These are phyloP conservation scores for Aegle marmelos DNA, from an alignment of 345 rosid genomes.

Conservation along the genomic window DNA sequence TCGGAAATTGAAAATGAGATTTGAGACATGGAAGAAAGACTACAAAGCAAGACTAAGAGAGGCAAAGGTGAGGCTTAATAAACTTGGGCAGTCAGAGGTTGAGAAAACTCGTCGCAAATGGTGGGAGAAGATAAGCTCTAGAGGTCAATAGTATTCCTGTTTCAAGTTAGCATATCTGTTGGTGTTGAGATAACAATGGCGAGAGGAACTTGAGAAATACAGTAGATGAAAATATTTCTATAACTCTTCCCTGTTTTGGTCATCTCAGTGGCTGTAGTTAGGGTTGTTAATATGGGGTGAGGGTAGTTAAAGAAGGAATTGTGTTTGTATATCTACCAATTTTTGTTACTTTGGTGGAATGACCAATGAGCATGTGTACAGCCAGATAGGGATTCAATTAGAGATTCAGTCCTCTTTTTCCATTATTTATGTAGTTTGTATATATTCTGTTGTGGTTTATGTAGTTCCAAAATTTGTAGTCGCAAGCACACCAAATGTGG, in stretches of 20 bases:
- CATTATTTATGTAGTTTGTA: conserved; percentile 19
- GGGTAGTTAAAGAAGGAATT: conserved; percentile 8
- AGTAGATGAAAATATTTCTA: background rate
- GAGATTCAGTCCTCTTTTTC: conserved; percentile 7
- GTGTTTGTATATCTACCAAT: conserved; percentile 25
- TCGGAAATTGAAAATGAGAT: conserved; percentile 55
- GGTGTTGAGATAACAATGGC: background rate
- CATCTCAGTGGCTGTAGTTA: background rate
- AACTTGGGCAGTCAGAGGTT: conserved; percentile 41
- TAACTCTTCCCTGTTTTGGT: conserved; percentile 12
- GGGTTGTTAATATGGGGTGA: conserved; percentile 1
- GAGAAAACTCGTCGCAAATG: conserved; percentile 67
- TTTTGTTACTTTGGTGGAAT: conserved; percentile 28
- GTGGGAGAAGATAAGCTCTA: conserved; percentile 69
- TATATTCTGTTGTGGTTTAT: conserved; percentile 23
- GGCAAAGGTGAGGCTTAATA: conserved; percentile 61
- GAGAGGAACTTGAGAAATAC: conserved; percentile 1
- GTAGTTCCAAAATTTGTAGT: conserved; percentile 19
- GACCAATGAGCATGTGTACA: conserved; percentile 32
- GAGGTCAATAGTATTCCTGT: conserved; percentile 3
- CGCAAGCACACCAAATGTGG: conserved; percentile 5
- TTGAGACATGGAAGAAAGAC: conserved; percentile 88
- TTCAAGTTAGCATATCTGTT: conserved; percentile 6
- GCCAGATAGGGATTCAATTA: conserved; percentile 11
- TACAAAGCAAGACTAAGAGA: conserved; percentile 73